These are phyloP conservation scores for Phtheirospermum japonicum DNA, from an alignment of 257 asterid genomes.

Conservation along the genomic window DNA sequence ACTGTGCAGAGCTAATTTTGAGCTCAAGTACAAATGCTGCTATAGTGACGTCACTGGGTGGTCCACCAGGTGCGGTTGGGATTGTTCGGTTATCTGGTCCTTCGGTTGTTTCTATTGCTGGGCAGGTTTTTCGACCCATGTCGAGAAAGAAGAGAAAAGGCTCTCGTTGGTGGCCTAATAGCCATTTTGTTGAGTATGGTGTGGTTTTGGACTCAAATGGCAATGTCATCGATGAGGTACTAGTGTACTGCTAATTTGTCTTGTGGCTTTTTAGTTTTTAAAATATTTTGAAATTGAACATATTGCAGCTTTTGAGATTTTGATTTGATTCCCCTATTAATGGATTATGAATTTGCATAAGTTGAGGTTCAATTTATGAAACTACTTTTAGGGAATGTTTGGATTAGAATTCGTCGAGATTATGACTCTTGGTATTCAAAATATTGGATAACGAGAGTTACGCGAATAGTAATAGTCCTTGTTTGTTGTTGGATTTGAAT, in stretches of 20 bases:
- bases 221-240: conserved; percentile 83
- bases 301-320: background rate
- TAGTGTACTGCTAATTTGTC: conserved; percentile 6
- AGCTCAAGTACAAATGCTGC: conserved; percentile 82
- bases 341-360: background rate
- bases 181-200: conserved; percentile 88
- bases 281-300: conserved; percentile 1
- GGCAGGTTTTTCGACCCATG: conserved; percentile 55
- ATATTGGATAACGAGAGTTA: no score
- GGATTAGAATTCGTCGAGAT: no score
- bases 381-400: conserved; percentile 10
- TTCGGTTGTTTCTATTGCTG: conserved; percentile 58
- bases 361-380: background rate
- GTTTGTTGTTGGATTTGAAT: no score
- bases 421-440: no score
- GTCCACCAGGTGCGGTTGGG: conserved; percentile 92
- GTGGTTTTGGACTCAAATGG: conserved; percentile 60
- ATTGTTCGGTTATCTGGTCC: conserved; percentile 90
- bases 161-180: conserved; percentile 61
- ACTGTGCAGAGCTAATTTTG: conserved; percentile 28
- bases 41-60: conserved; percentile 89
- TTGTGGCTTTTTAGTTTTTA: background rate
- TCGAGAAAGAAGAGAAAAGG: conserved; percentile 49
- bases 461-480: no score
- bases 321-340: background rate